Percentiles rank a stretch among this genome's conserved stretches.
phyloP scores from a whole-genome alignment of 129 eudicot genomes.

The Helianthus tuberosus region DNA sequence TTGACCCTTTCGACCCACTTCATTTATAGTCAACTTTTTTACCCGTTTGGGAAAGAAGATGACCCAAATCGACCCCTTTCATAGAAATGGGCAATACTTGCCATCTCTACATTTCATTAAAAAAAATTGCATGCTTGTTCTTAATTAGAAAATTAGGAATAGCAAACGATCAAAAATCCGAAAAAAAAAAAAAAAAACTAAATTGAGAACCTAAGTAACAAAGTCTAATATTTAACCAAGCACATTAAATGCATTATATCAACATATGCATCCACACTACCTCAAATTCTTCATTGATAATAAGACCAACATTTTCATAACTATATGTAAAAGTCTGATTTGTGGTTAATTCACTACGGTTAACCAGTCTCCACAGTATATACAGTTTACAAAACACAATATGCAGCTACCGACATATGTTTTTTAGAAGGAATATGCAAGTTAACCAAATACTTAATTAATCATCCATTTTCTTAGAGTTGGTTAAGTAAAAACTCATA shows the following conservation, averaged over 20 bases:
- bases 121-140: neutral
- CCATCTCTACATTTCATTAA: conserved; percentile 5
- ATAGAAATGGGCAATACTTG: neutral
- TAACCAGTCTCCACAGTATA: neutral
- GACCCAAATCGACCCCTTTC: conserved; percentile 1
- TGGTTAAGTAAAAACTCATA: neutral
- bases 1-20: neutral
- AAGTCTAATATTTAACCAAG: neutral
- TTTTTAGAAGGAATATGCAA: neutral
- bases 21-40: neutral
- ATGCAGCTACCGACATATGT: conserved; percentile 1
- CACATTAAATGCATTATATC: neutral
- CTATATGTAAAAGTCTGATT: neutral
- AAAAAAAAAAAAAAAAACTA: neutral
- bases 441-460: neutral
- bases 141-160: neutral
- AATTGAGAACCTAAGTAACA: neutral
- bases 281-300: conserved; percentile 7
- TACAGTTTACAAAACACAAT: neutral
- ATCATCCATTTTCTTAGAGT: neutral
- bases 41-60: neutral
- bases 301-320: conserved; percentile 5
- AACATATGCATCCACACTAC: neutral
- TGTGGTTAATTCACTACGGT: conserved; percentile 1
- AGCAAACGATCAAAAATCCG: conserved; percentile 2